Percentiles rank a stretch among this genome's conserved stretches.
Evolutionary conservation across 768 basidiomycete genomes (phyloP).

Genomic region (Tubosaeta brunneosetosa): DNA sequence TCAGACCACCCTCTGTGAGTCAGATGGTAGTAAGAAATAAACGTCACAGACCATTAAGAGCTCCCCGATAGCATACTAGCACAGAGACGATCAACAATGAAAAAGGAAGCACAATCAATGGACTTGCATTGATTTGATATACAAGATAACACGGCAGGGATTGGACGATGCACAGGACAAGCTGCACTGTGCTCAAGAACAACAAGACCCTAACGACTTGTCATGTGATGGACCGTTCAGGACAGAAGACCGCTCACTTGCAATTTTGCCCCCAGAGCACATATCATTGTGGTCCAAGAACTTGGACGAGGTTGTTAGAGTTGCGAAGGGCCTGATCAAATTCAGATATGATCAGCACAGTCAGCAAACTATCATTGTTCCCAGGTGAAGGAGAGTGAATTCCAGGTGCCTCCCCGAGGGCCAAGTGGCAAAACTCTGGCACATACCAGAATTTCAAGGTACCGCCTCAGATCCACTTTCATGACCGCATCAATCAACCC

Average conservation of each 20-base stretch:
- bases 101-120: not conserved
- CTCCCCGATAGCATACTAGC: constrained; percentile 14
- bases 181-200: constrained; percentile 5
- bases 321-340: not conserved
- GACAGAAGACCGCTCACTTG: not conserved
- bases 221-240: not conserved
- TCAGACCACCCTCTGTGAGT: not conserved
- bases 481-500: no score
- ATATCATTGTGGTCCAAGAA: constrained; percentile 1
- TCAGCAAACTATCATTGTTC: not conserved
- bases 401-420: no score
- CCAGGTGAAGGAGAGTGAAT: not conserved
- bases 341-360: not conserved
- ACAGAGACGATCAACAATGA: not conserved
- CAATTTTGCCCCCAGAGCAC: constrained; percentile 6
- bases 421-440: no score
- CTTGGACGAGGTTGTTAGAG: no score
- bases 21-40: not conserved
- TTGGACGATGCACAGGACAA: constrained; percentile 8
- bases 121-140: constrained; percentile 16
- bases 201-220: not conserved
- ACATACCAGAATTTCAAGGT: no score
- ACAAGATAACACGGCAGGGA: constrained; percentile 13
- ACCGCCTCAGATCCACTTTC: no score
- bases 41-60: constrained; percentile 14